Evolutionary conservation across 1,284 basidiomycete species (phyloP).

Genomic region (Marasmius tenuissimus): DNA sequence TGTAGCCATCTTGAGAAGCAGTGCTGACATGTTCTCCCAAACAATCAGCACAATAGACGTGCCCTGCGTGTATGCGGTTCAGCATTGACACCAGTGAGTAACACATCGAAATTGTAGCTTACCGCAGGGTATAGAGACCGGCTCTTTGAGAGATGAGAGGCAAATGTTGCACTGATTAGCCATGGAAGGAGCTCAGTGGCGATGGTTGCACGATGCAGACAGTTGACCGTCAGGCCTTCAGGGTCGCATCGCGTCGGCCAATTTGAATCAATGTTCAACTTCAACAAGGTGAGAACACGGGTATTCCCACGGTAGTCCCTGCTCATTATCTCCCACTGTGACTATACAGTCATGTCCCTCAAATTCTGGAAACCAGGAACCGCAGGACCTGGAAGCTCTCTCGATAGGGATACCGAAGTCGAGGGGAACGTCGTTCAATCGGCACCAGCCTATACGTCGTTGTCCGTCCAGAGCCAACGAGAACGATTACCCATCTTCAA

Average conservation of each 20-base stretch:
- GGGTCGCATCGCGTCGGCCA: no score
- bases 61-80: conserved; percentile 3
- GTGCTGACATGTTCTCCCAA: conserved; percentile 7
- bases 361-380: conserved; percentile 87
- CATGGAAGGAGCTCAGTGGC: neutral
- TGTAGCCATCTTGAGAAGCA: conserved; percentile 9
- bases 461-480: conserved; percentile 74
- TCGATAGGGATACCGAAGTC: conserved; percentile 80
- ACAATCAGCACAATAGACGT: conserved; percentile 15
- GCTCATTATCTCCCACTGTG: neutral
- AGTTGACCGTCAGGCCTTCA: no score
- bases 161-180: conserved; percentile 12
- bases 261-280: no score
- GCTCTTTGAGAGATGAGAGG: conserved; percentile 10
- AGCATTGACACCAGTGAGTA: neutral
- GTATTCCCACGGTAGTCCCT: no score
- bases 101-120: neutral
- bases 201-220: no score
- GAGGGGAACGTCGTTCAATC: conserved; percentile 72
- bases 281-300: no score
- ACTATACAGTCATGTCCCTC: conserved; percentile 37
- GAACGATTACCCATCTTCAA: conserved; percentile 86
- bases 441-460: conserved; percentile 52
- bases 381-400: conserved; percentile 79
- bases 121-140: conserved; percentile 16